Conservation (phyloP, 2,329 filamentous ascomycete species). For the Calonectria leucothoes region DNA sequence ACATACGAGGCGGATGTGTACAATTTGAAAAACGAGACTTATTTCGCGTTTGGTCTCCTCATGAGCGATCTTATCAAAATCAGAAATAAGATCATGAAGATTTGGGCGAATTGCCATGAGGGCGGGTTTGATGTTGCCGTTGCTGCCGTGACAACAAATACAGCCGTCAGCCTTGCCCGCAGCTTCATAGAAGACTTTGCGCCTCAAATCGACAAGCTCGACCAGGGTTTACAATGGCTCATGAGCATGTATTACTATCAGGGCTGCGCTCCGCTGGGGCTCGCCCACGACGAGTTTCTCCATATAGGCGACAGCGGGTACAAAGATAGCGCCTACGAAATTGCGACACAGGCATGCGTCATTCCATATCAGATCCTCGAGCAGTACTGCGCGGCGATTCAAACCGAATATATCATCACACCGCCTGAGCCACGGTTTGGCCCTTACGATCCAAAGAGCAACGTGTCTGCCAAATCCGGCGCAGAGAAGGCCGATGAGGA, state of each 20-base stretch:
- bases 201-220: background rate
- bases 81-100: slow-evolving; percentile 42
- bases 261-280: slow-evolving; percentile 18
- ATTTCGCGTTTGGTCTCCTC: slow-evolving; percentile 42
- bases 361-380: slow-evolving; percentile 26
- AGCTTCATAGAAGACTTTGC: slow-evolving; percentile 46
- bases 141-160: slow-evolving; percentile 51
- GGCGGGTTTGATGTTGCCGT: slow-evolving; percentile 41
- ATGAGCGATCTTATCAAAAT: slow-evolving; percentile 45
- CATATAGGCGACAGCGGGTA: slow-evolving; percentile 20
- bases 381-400: too few species aligned
- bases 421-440: slow-evolving; percentile 40
- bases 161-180: slow-evolving; percentile 48
- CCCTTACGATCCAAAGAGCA: slow-evolving; percentile 38
- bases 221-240: background rate
- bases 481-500: slow-evolving; percentile 51
- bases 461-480: slow-evolving; percentile 40
- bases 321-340: slow-evolving; percentile 39
- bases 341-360: slow-evolving; percentile 34
- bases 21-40: slow-evolving; percentile 37
- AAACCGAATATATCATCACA: too few species aligned
- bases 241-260: background rate
- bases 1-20: slow-evolving; percentile 48
- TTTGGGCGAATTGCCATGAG: slow-evolving; percentile 40
- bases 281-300: slow-evolving; percentile 6